Evolutionary conservation across 306 rosid genomes (phyloP), one percentile per base, ranked within the genome.

Genomic region (Amphicarpaea edgeworthii): DNA sequence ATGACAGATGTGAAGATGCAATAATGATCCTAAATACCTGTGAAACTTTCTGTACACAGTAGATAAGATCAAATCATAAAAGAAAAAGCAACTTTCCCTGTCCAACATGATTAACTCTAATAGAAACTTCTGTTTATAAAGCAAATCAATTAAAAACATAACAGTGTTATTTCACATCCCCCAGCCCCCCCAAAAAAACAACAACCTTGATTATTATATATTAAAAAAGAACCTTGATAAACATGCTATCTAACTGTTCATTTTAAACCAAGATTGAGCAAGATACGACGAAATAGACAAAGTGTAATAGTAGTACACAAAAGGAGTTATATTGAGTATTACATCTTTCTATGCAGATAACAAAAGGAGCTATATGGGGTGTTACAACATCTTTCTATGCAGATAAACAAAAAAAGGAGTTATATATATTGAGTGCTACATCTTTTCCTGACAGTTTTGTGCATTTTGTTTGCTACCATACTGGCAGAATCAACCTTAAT

Each of bases 41-140:
- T 63, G 28, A 75, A 34, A 49, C 42, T 47, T 75, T 20, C 51
- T 4, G 12, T 17, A 38, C 54, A 59, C 47, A 10, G 24, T 46
- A 9, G 20, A 68, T 37, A 34, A 43, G 76, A 16, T 57, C 63
- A 26, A 21, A 32, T 73, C 73, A 19, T 42, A 30, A 68, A 66
- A 41, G 28, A 16, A 76, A 64, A 75, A 75, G 21, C 62, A 47
- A 61, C 62, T 61, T 75, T 64, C 20, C 9, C 16, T 17, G 64
- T 76, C 42, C 66, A 50, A 50, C 2, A 76, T 50, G 19, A 37
- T 64, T 37, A 49, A 16, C 40, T 45, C 61, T 19, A 49, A n/a
- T 14, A 34, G 49, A 61, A 74, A 28, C 38, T 74, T 28, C 70
- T 74, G 37, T 46, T 61, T 7, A 43, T 1, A 5, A 60, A 45